A percentile compares a stretch with the other conserved stretches of the same genome.
These are phyloP conservation scores for Lentinula sp. DNA, from an alignment of 768 basidiomycete genomes.

Conservation along the genomic window DNA sequence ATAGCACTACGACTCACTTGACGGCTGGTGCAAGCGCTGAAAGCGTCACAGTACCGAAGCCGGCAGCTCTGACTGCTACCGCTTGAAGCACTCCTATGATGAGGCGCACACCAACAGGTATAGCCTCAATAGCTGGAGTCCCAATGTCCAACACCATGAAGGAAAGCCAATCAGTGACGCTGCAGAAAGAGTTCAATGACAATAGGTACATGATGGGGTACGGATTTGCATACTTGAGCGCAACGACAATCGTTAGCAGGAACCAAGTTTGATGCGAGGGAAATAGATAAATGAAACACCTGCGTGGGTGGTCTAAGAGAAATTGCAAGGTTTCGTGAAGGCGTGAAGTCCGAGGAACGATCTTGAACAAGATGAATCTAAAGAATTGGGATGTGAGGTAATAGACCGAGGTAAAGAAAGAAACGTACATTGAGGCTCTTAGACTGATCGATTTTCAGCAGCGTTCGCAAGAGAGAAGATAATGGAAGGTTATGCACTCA, in stretches of 20 bases:
- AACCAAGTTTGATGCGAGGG: constrained; percentile 96
- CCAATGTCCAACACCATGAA: constrained; percentile 89
- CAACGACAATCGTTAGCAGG: constrained; percentile 60
- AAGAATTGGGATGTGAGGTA: neutral
- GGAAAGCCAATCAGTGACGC: constrained; percentile 80
- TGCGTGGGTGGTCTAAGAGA: constrained; percentile 89
- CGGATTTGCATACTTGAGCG: constrained; percentile 54
- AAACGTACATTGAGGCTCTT: constrained; percentile 72
- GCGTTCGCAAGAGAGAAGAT: neutral
- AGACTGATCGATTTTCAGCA: constrained; percentile 37
- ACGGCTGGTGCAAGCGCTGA: constrained; percentile 81
- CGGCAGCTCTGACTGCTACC: constrained; percentile 77
- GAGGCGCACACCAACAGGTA: constrained; percentile 69
- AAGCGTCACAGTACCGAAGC: constrained; percentile 74
- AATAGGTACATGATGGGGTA: neutral
- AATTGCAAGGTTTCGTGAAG: constrained; percentile 80
- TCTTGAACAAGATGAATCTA: constrained; percentile 72
- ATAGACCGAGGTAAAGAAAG: neutral
- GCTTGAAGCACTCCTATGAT: constrained; percentile 76
- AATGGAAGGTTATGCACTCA: constrained; percentile 34
- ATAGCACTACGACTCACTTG: constrained; percentile 47
- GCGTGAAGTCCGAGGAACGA: constrained; percentile 52
- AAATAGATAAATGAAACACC: constrained; percentile 88
- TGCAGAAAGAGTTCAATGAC: constrained; percentile 18
- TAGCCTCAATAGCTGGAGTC: constrained; percentile 55